Evolutionary conservation across 805 yeast genomes (phyloP).

Genomic region (Teunomyces panamensis): DNA sequence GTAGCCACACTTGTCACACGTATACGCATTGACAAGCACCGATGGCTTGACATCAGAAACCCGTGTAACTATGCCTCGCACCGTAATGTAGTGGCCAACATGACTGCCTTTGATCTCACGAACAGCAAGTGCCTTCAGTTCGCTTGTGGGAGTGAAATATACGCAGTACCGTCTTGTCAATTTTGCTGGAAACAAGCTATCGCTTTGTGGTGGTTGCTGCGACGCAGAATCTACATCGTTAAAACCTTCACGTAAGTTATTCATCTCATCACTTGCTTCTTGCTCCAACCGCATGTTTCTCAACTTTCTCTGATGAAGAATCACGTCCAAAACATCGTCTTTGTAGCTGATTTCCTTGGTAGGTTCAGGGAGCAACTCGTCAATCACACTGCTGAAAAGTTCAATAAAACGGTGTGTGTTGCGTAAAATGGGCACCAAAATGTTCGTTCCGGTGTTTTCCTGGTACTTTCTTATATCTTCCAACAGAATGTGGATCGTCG

Average conservation of each 20-base stretch:
- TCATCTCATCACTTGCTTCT: constrained; percentile 62
- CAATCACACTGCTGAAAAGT: constrained; percentile 70
- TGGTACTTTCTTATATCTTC: constrained; percentile 81
- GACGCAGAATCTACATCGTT: constrained; percentile 13
- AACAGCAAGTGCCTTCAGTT: constrained; percentile 69
- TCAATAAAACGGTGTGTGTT: constrained; percentile 82
- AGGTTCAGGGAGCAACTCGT: constrained; percentile 83
- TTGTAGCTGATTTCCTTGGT: constrained; percentile 72
- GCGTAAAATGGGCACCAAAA: constrained; percentile 59
- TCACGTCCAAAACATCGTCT: constrained; percentile 91
- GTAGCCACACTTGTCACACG: constrained; percentile 96
- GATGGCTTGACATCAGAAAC: constrained; percentile 96
- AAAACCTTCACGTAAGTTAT: constrained; percentile 39
- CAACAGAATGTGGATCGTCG: constrained; percentile 69
- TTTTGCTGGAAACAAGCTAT: constrained; percentile 74
- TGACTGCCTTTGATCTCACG: constrained; percentile 83
- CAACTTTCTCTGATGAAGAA: constrained; percentile 82
- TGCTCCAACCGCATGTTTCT: constrained; percentile 72
- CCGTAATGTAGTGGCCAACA: constrained; percentile 84
- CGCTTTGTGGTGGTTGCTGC: constrained; percentile 16
- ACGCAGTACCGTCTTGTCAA: constrained; percentile 83
- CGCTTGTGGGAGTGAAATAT: constrained; percentile 75
- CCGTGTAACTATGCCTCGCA: constrained; percentile 91
- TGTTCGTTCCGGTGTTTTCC: constrained; percentile 30
- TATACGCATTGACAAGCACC: constrained; percentile 87